phyloP scores from a whole-genome alignment of 192 early-diverging fungal genomes.

The Neocallimastix lanati region DNA sequence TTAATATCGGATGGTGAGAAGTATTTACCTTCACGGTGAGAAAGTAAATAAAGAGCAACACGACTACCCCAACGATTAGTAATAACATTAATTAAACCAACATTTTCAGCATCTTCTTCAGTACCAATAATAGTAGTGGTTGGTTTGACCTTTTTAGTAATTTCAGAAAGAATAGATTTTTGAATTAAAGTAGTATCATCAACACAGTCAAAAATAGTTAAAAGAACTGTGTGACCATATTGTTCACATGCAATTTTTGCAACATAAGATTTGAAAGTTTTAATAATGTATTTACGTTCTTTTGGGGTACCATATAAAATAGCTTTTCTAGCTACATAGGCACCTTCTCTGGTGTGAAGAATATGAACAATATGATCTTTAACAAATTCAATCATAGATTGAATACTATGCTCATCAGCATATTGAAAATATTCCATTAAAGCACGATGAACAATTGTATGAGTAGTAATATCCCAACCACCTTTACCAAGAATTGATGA shows the following conservation, averaged over 20 bases:
- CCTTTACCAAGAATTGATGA: constrained; percentile 65
- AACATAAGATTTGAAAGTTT: constrained; percentile 64
- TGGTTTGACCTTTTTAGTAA: constrained; percentile 8
- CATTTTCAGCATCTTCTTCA: constrained; percentile 37
- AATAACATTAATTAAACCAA: constrained; percentile 54
- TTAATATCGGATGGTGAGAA: constrained; percentile 50
- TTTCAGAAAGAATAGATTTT: constrained; percentile 52
- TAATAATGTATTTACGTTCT: constrained; percentile 79
- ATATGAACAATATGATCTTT: constrained; percentile 72
- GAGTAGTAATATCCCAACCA: constrained; percentile 32
- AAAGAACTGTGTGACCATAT: constrained; percentile 69
- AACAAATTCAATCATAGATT: constrained; percentile 46
- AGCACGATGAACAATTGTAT: constrained; percentile 70
- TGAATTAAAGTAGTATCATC: constrained; percentile 79
- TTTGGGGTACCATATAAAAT: constrained; percentile 62
- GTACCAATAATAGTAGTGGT: constrained; percentile 15
- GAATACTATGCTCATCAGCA: constrained; percentile 39
- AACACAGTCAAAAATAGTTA: constrained; percentile 65
- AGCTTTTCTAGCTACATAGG: constrained; percentile 65
- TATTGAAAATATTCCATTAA: constrained; percentile 64
- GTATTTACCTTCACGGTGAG: constrained; percentile 54
- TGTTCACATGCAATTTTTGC: constrained; percentile 69
- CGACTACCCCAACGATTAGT: background rate
- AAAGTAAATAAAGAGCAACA: constrained; percentile 46
- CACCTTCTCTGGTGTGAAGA: constrained; percentile 81